A percentile compares a stretch with the other conserved stretches of the same genome.
Evolutionary conservation across 148 eudicot species (phyloP).

Genomic region (Rheum nobile): DNA sequence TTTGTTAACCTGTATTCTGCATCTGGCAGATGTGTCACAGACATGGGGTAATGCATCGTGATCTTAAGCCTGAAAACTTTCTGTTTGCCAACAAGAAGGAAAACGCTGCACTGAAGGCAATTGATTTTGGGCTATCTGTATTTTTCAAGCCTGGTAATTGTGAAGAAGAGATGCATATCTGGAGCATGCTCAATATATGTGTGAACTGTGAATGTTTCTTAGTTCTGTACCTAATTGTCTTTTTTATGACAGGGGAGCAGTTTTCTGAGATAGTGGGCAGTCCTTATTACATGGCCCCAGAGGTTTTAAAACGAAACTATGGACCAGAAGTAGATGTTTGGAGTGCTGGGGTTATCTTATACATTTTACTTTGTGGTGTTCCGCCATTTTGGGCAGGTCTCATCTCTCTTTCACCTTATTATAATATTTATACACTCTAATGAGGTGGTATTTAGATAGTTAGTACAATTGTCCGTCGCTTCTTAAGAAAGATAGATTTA

Average conservation of each 20-base stretch:
- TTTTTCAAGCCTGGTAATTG: slow-evolving; percentile 16
- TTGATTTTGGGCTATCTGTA: slow-evolving; percentile 27
- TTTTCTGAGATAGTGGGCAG: slow-evolving; percentile 50
- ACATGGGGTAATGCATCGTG: slow-evolving; percentile 46
- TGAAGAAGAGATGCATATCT: background rate
- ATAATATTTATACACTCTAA: background rate
- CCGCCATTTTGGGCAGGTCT: slow-evolving; percentile 63
- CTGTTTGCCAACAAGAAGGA: slow-evolving; percentile 46
- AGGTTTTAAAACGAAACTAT: slow-evolving; percentile 45
- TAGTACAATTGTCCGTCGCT: background rate
- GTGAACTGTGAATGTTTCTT: background rate
- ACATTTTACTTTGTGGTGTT: slow-evolving; percentile 49
- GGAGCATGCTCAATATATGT: background rate
- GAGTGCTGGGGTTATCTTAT: slow-evolving; percentile 58
- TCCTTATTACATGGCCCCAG: slow-evolving; percentile 60
- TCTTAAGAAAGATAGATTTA: background rate
- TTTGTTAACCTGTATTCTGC: background rate
- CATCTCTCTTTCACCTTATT: slow-evolving; percentile 5
- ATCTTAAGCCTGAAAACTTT: slow-evolving; percentile 43
- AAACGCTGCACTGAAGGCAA: slow-evolving; percentile 38
- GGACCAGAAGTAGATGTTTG: slow-evolving; percentile 50
- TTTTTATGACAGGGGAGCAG: slow-evolving; percentile 24
- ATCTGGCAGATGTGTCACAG: slow-evolving; percentile 29
- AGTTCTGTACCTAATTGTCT: background rate
- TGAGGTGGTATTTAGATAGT: background rate